Conservation (phyloP, 2,329 filamentous ascomycete genomes). For the Talaromyces sp. region DNA sequence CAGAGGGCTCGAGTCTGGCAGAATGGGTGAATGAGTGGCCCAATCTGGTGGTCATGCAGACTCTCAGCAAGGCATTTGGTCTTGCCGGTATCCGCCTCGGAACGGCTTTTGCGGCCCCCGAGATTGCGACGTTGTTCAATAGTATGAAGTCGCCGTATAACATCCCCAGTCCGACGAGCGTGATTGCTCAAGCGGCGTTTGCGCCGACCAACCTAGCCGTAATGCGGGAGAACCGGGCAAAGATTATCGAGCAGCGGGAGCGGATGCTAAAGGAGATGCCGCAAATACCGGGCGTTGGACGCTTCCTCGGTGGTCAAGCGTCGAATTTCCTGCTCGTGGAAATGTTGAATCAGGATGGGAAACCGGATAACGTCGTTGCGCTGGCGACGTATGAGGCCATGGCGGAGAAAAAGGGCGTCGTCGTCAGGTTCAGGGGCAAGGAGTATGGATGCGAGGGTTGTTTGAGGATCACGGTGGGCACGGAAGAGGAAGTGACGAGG, state of each 20-base stretch:
- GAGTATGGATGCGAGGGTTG: constrained; percentile 87
- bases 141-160: constrained; percentile 96
- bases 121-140: constrained; percentile 78
- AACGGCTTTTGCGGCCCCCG: constrained; percentile 71
- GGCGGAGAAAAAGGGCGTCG: constrained; percentile 81
- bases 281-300: constrained; percentile 70
- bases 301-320: constrained; percentile 71
- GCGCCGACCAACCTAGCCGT: constrained; percentile 62
- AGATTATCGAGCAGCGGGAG: constrained; percentile 72
- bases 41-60: constrained; percentile 97
- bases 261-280: constrained; percentile 70
- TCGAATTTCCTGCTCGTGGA: constrained; percentile 91
- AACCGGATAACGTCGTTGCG: constrained; percentile 75
- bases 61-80: constrained; percentile 95
- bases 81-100: constrained; percentile 90
- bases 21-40: constrained; percentile 91
- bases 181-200: constrained; percentile 72
- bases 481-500: constrained; percentile 75
- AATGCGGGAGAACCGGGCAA: constrained; percentile 68
- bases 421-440: constrained; percentile 89
- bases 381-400: constrained; percentile 77
- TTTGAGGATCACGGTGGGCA: constrained; percentile 87
- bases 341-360: constrained; percentile 67
- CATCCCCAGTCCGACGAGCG: constrained; percentile 80
- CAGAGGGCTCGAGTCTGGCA: constrained; percentile 72